phyloP scores from a whole-genome alignment of 768 basidiomycete genomes.

The Paxillus ammoniavirescens region DNA sequence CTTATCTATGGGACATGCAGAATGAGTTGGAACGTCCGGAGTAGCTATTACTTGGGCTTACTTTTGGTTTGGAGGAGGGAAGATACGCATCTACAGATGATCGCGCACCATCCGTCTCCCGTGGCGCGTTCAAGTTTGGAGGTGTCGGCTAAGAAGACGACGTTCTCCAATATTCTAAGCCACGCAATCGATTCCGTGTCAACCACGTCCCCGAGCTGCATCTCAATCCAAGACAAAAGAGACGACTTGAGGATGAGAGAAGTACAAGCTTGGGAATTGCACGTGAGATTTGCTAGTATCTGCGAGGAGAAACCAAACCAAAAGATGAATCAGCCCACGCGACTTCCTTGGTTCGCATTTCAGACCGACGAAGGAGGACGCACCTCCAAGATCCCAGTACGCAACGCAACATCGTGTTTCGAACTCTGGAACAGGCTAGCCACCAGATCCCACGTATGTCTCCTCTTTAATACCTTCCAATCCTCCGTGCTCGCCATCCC shows the following conservation, averaged over 20 bases:
- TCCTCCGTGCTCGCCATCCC: constrained; percentile 75
- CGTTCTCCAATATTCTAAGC: constrained; percentile 65
- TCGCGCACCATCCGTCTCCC: constrained; percentile 58
- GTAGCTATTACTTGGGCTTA: not conserved
- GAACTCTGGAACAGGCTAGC: constrained; percentile 79
- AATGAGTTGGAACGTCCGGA: not conserved
- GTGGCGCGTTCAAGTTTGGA: constrained; percentile 53
- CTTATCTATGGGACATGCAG: constrained; percentile 10
- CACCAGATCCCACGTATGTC: constrained; percentile 88
- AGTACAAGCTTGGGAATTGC: constrained; percentile 63
- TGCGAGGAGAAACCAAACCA: constrained; percentile 23
- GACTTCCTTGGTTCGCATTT: not conserved
- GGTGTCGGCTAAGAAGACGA: constrained; percentile 49
- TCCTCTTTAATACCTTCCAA: constrained; percentile 75
- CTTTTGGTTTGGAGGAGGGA: constrained; percentile 17
- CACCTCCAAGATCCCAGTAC: constrained; percentile 68
- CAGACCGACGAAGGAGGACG: constrained; percentile 11
- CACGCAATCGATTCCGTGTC: constrained; percentile 53
- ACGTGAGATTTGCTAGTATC: constrained; percentile 76
- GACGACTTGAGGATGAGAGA: constrained; percentile 72
- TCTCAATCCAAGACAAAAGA: constrained; percentile 80
- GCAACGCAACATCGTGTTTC: constrained; percentile 47
- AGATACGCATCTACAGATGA: constrained; percentile 51
- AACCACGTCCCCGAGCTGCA: constrained; percentile 45
- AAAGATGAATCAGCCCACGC: not conserved